A percentile compares a stretch with the other conserved stretches of the same genome.
phyloP scores from a whole-genome alignment of 208 protist species.

The Kentomonas sorsogonicus region DNA sequence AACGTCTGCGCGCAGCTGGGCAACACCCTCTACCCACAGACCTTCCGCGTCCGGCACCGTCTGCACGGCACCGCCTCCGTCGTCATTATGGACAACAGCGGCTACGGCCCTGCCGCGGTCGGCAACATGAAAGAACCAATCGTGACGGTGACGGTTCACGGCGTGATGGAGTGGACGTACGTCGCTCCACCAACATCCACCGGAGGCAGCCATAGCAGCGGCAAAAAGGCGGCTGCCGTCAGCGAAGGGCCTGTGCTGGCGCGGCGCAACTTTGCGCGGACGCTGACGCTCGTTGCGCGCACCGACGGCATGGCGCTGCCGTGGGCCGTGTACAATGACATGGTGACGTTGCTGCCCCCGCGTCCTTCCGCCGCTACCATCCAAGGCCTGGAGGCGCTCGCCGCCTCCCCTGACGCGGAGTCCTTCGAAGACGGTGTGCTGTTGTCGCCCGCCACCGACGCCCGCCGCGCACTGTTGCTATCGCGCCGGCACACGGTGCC shows the following conservation, averaged over 20 bases:
- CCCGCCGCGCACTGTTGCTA: slow-evolving; percentile 32
- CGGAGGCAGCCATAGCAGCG: not conserved
- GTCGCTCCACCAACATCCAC: slow-evolving; percentile 34
- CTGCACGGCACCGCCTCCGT: slow-evolving; percentile 61
- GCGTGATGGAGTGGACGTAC: slow-evolving; percentile 79
- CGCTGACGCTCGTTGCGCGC: slow-evolving; percentile 38
- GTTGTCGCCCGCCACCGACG: slow-evolving; percentile 49
- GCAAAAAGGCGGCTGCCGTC: slow-evolving; percentile 13
- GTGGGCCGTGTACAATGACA: slow-evolving; percentile 80
- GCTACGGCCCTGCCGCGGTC: slow-evolving; percentile 26
- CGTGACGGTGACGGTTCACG: slow-evolving; percentile 73
- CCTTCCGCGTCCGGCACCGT: slow-evolving; percentile 58
- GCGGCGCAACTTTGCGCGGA: slow-evolving; percentile 71
- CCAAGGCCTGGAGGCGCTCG: slow-evolving; percentile 18
- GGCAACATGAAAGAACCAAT: slow-evolving; percentile 59
- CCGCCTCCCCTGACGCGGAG: slow-evolving; percentile 9
- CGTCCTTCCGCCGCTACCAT: no score
- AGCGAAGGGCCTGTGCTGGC: slow-evolving; percentile 16
- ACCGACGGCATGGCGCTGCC: slow-evolving; percentile 41
- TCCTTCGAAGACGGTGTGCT: slow-evolving; percentile 20
- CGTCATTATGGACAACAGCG: slow-evolving; percentile 65
- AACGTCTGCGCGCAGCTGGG: slow-evolving; percentile 78
- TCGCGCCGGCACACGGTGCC: slow-evolving; percentile 56
- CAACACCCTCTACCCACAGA: slow-evolving; percentile 77
- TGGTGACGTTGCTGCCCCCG: slow-evolving; percentile 69